A percentile compares a stretch with the other conserved stretches of the same genome.
Evolutionary conservation across 1,139 yeast species (phyloP).

Genomic region (Scheffersomyces segobiensis): DNA sequence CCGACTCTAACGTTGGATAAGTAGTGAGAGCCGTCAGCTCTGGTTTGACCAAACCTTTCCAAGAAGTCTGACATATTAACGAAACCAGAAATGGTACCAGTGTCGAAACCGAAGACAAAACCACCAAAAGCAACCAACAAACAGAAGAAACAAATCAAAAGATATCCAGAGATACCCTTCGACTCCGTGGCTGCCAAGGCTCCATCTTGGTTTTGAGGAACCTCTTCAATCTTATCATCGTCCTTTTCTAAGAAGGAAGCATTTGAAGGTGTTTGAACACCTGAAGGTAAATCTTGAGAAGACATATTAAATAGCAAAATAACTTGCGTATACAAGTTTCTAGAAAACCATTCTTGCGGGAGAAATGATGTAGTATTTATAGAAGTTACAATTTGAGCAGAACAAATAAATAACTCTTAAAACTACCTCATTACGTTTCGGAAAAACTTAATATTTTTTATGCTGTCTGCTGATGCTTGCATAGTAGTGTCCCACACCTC

Average conservation of each 20-base stretch:
- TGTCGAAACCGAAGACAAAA: conserved; percentile 72
- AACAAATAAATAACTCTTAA: conserved; percentile 2
- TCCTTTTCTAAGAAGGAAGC: conserved; percentile 31
- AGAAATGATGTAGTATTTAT: conserved; percentile 7
- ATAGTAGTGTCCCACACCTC: conserved; percentile 7
- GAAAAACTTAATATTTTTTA: background rate
- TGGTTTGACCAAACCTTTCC: conserved; percentile 44
- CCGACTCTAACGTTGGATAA: conserved; percentile 54
- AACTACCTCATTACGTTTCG: background rate
- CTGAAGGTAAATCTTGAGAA: conserved; percentile 24
- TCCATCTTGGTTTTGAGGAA: conserved; percentile 8
- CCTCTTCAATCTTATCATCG: conserved; percentile 13
- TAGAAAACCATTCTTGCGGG: background rate
- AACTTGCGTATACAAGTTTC: background rate
- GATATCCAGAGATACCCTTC: conserved; percentile 29
- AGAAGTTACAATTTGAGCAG: background rate
- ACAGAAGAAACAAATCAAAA: conserved; percentile 37
- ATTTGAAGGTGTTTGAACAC: conserved; percentile 36
- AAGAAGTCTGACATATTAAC: conserved; percentile 57
- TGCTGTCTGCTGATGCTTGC: conserved; percentile 6
- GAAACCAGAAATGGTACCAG: conserved; percentile 72
- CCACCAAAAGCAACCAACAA: conserved; percentile 60
- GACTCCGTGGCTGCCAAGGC: conserved; percentile 25
- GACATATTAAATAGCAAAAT: conserved; percentile 16
- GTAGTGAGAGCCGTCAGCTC: conserved; percentile 25